Base-by-base conservation (phyloP, 208 protist species). In the Leishmania aethiopica region DNA sequence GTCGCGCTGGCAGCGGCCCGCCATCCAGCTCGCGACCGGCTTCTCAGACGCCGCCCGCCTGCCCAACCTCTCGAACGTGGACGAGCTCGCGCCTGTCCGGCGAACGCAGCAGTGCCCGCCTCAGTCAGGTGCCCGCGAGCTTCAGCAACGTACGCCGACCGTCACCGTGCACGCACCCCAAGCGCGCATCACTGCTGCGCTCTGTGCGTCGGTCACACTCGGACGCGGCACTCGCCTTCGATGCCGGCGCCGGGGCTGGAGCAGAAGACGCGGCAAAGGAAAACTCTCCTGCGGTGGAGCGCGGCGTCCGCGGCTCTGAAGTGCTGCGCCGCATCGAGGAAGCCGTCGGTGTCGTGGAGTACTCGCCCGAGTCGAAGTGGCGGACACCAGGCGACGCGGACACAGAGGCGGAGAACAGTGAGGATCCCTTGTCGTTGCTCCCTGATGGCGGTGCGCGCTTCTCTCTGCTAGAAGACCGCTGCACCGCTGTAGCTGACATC, bases 401-500 rank as follows among this genome's bases (percentile, higher is more conserved):
- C 47, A 49, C 15, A 53, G 40, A 37, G 66, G 55, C 5, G 22
- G 74, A 32, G 22, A 37, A 45, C 28, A 42, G 1, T 25, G 78
- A 19, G 37, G 42, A 75, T 53, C 47, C 13, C 15, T 47, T n/a
- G 28, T 37, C 49, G 28, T 60, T 47, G 28, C 66, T 57, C n/a
- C 28, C 77, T 25, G 35, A 6, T 0, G 59, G 32, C 1, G 22
- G 49, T 51, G n/a, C 28, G 55, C 66, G 35, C 19, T 71, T 59
- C 57, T 42, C 51, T 25, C 69, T 40, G 32, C 40, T 35, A 3
- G 83, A 57, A n/a, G 79, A 86, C 1, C 67, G 67, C n/a, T 86
- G 83, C 49, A 45, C 83, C 37, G 75, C 83, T 51, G 83, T 83
- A 49, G 78, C 80, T 22, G 75, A 86, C 67, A 83, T 86, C 59